These are phyloP conservation scores for Trypanosoma lewisi DNA, from an alignment of 208 protist genomes.

Conservation along the genomic window DNA sequence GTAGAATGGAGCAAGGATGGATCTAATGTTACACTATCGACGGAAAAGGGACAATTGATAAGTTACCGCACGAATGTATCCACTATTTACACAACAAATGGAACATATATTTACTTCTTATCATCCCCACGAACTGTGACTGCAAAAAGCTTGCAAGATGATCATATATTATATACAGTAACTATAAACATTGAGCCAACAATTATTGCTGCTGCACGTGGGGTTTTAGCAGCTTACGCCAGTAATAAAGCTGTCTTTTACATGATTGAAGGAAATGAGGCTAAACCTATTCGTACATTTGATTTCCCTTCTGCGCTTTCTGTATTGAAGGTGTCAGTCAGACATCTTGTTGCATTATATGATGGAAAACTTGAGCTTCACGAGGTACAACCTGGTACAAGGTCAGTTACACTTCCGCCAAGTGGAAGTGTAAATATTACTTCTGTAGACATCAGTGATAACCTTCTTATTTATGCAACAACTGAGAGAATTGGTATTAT, in stretches of 20 bases:
- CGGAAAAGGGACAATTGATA: constrained; percentile 70
- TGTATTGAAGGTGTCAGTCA: constrained; percentile 68
- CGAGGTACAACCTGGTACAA: constrained; percentile 50
- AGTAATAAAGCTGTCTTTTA: constrained; percentile 90
- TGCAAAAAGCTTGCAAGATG: constrained; percentile 80
- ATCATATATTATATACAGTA: constrained; percentile 60
- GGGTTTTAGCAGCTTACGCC: constrained; percentile 77
- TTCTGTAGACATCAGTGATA: constrained; percentile 81
- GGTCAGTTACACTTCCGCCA: constrained; percentile 62
- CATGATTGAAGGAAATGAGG: constrained; percentile 22
- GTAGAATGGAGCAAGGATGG: constrained; percentile 89
- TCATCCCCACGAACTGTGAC: constrained; percentile 82
- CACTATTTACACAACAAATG: constrained; percentile 68
- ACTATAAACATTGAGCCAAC: constrained; percentile 83
- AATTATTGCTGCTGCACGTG: constrained; percentile 81
- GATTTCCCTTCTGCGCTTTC: constrained; percentile 79
- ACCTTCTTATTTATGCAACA: constrained; percentile 93
- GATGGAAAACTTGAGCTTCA: constrained; percentile 87
- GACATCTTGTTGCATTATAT: constrained; percentile 83
- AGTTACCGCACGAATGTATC: constrained; percentile 82
- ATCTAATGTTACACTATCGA: constrained; percentile 81
- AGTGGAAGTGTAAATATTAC: constrained; percentile 60
- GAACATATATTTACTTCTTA: constrained; percentile 78
- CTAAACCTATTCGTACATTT: constrained; percentile 43
- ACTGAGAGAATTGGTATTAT: constrained; percentile 78